These are phyloP conservation scores for Colletotrichum sansevieriae DNA, from an alignment of 2,329 filamentous ascomycete genomes.

Conservation along the genomic window DNA sequence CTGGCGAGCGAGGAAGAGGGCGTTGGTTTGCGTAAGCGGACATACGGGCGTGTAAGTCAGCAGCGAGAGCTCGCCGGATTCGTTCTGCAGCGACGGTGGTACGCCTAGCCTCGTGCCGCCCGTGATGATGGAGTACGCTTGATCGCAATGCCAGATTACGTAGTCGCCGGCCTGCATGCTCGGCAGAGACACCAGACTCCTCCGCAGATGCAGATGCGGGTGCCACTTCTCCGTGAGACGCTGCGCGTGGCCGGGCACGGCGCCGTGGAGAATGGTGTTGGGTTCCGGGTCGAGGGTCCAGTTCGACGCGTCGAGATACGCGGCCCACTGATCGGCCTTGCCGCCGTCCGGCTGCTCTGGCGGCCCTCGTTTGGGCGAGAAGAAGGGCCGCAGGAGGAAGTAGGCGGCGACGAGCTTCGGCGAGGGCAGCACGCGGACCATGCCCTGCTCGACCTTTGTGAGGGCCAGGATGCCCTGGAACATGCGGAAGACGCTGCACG, in stretches of 20 bases:
- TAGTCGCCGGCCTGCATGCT: constrained; percentile 69
- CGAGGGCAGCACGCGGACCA: constrained; percentile 61
- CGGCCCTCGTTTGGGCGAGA: constrained; percentile 52
- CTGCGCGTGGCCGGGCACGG: constrained; percentile 69
- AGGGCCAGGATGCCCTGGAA: constrained; percentile 83
- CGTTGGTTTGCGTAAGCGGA: constrained; percentile 59
- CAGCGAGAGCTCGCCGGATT: constrained; percentile 57
- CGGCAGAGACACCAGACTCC: constrained; percentile 67
- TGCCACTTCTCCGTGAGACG: constrained; percentile 70
- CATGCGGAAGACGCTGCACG: constrained; percentile 81
- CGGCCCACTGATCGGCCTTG: constrained; percentile 57
- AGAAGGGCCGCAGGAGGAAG: constrained; percentile 62
- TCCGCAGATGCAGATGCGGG: constrained; percentile 66
- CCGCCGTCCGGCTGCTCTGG: constrained; percentile 43
- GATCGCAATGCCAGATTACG: constrained; percentile 70
- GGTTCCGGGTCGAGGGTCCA: constrained; percentile 61
- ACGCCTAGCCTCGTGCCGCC: constrained; percentile 51
- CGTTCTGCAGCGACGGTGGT: constrained; percentile 41
- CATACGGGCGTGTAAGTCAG: constrained; percentile 68
- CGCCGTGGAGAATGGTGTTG: constrained; percentile 69
- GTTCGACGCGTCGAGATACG: constrained; percentile 60
- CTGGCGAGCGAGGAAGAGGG: constrained; percentile 57
- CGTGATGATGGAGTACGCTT: constrained; percentile 67
- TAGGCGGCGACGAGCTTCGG: constrained; percentile 63
- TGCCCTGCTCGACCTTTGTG: constrained; percentile 63